Evolutionary conservation across 2,329 filamentous ascomycete genomes (phyloP).

Genomic region (Fusarium poae): DNA sequence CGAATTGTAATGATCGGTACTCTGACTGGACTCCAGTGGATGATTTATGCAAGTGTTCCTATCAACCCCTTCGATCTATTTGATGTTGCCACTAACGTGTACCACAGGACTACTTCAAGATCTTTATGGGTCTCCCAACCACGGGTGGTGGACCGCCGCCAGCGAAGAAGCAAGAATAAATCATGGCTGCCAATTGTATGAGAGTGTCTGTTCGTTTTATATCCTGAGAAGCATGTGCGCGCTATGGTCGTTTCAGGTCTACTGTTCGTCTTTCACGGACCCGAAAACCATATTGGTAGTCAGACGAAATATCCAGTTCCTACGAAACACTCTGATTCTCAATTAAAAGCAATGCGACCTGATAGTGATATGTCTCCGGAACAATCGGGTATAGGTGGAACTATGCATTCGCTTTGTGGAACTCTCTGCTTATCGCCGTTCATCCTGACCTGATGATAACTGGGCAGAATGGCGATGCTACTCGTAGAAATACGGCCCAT

Average conservation of each 20-base stretch:
- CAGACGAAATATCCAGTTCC: slow-evolving; percentile 8
- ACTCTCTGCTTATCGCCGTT: slow-evolving; percentile 1
- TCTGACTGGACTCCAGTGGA: slow-evolving; percentile 88
- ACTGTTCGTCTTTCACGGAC: slow-evolving; percentile 4
- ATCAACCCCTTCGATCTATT: neutral
- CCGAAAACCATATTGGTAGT: slow-evolving; percentile 3
- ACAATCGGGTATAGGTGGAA: slow-evolving; percentile 11
- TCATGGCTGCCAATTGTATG: neutral
- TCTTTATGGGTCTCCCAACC: slow-evolving; percentile 88
- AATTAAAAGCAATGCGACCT: neutral
- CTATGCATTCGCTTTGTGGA: slow-evolving; percentile 1
- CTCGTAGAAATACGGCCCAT: neutral
- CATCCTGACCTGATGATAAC: slow-evolving; percentile 2
- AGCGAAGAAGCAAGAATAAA: slow-evolving; percentile 61
- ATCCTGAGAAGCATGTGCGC: slow-evolving; percentile 6
- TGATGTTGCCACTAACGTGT: slow-evolving; percentile 8
- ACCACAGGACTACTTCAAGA: slow-evolving; percentile 83
- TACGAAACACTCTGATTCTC: slow-evolving; percentile 8
- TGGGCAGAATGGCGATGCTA: neutral
- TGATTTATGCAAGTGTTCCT: slow-evolving; percentile 79
- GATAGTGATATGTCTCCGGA: slow-evolving; percentile 7
- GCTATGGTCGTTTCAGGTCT: neutral
- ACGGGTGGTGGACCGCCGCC: slow-evolving; percentile 77
- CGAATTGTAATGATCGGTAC: slow-evolving; percentile 90
- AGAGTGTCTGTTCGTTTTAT: neutral